Percentiles rank a stretch among this genome's conserved stretches.
phyloP scores from a whole-genome alignment of 2,329 filamentous ascomycete genomes.

The Sclerotinia nivalis region DNA sequence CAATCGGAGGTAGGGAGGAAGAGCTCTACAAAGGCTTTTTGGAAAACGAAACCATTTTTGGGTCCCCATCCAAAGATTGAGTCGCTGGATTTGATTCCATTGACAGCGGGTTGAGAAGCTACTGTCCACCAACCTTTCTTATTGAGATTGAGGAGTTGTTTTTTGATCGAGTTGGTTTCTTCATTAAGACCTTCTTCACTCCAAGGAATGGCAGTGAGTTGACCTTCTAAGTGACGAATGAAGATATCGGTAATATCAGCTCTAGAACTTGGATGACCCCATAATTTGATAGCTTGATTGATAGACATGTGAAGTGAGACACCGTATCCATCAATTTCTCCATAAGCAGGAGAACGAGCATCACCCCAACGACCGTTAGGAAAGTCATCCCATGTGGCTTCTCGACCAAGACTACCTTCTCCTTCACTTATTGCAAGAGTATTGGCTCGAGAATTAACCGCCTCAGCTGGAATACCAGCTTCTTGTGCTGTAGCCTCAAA shows the following conservation, averaged over 20 bases:
- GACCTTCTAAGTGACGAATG: slow-evolving; percentile 75
- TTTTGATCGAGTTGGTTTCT: slow-evolving; percentile 80
- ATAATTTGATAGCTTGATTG: slow-evolving; percentile 78
- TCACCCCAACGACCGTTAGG: slow-evolving; percentile 96
- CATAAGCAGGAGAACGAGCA: slow-evolving; percentile 87
- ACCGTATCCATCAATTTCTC: slow-evolving; percentile 97
- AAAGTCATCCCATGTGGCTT: slow-evolving; percentile 98
- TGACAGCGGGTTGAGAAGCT: slow-evolving; percentile 91
- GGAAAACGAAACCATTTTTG: slow-evolving; percentile 89
- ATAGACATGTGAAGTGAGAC: slow-evolving; percentile 91
- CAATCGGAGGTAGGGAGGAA: slow-evolving; percentile 80
- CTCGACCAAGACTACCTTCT: slow-evolving; percentile 81
- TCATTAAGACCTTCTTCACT: slow-evolving; percentile 84
- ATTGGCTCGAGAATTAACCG: slow-evolving; percentile 76
- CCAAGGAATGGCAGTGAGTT: slow-evolving; percentile 84
- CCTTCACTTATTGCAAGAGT: slow-evolving; percentile 94
- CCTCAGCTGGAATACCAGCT: slow-evolving; percentile 72
- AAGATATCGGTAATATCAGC: slow-evolving; percentile 81
- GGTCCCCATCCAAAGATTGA: slow-evolving; percentile 91
- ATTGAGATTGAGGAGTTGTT: slow-evolving; percentile 75
- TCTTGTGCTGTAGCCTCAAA: slow-evolving; percentile 75
- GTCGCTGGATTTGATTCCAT: slow-evolving; percentile 76
- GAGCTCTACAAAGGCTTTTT: slow-evolving; percentile 97
- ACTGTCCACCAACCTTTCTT: slow-evolving; percentile 91
- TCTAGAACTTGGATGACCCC: slow-evolving; percentile 72